Evolutionary conservation across 2,329 filamentous ascomycete species (phyloP).

Genomic region (Blastomyces parvus): DNA sequence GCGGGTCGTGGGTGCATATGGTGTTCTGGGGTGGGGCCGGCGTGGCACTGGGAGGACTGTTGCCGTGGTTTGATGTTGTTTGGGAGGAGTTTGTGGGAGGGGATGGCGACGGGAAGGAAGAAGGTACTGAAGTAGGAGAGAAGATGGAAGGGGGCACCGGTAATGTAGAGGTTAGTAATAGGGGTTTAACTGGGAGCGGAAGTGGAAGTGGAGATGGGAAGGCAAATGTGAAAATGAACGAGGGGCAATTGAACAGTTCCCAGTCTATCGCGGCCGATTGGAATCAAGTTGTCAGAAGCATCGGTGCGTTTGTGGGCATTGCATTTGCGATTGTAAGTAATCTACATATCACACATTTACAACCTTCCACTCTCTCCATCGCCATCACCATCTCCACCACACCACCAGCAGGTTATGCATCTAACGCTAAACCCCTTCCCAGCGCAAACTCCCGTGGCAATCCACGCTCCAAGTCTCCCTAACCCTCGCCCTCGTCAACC

Average conservation of each 20-base stretch:
- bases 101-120: slow-evolving; percentile 18
- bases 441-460: slow-evolving; percentile 87
- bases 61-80: slow-evolving; percentile 74
- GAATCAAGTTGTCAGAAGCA: slow-evolving; percentile 60
- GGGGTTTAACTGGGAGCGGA: slow-evolving; percentile 22
- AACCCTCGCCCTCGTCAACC: slow-evolving; percentile 82
- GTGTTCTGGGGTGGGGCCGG: slow-evolving; percentile 73
- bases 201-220: slow-evolving; percentile 20
- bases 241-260: slow-evolving; percentile 19
- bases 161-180: slow-evolving; percentile 20
- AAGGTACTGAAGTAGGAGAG: too few relatives aligned
- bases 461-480: slow-evolving; percentile 89
- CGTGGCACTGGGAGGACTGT: slow-evolving; percentile 63
- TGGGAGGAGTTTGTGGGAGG: slow-evolving; percentile 51
- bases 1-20: slow-evolving; percentile 55
- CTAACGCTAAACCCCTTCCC: not conserved
- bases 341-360: slow-evolving; percentile 43
- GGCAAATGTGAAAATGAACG: slow-evolving; percentile 19
- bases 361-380: slow-evolving; percentile 55
- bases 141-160: slow-evolving; percentile 17
- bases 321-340: slow-evolving; percentile 70
- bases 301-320: slow-evolving; percentile 63
- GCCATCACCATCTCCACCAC: not conserved
- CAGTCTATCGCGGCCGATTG: slow-evolving; percentile 51
- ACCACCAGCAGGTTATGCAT: not conserved